Evolutionary conservation across 148 eudicot species (phyloP).

Genomic region (Vaccinium vitisidaea): DNA sequence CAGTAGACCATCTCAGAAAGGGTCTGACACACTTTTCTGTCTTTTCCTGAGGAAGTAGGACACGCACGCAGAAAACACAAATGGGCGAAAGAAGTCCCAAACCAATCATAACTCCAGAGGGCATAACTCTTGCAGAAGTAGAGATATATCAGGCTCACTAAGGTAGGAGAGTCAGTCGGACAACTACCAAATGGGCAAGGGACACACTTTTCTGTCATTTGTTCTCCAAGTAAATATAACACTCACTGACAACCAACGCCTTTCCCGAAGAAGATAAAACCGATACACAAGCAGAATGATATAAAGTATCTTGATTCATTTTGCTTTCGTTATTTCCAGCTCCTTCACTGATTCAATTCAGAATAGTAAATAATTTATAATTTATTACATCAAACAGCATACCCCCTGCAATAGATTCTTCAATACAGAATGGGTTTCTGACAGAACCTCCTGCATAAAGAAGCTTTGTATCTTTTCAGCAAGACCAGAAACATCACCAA

Average conservation of each 20-base stretch:
- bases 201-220: not conserved
- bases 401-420: conserved; percentile 77
- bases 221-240: not conserved
- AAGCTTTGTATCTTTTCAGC: conserved; percentile 96
- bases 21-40: not conserved
- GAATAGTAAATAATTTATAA: not conserved
- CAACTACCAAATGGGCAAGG: not conserved
- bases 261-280: not conserved
- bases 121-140: not conserved
- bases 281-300: not conserved
- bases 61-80: not conserved
- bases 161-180: not conserved
- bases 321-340: not conserved
- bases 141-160: not conserved
- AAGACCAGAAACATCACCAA: conserved; percentile 94
- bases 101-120: not conserved
- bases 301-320: conserved; percentile 8
- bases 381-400: conserved; percentile 7
- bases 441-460: conserved; percentile 97
- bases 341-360: not conserved
- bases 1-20: not conserved
- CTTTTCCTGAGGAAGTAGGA: not conserved
- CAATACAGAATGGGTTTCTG: conserved; percentile 77
- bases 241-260: not conserved
- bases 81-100: not conserved